Percentiles rank a stretch among this genome's conserved stretches.
phyloP scores from a whole-genome alignment of 164 flowering plant genomes.

The Saururus chinensis region DNA sequence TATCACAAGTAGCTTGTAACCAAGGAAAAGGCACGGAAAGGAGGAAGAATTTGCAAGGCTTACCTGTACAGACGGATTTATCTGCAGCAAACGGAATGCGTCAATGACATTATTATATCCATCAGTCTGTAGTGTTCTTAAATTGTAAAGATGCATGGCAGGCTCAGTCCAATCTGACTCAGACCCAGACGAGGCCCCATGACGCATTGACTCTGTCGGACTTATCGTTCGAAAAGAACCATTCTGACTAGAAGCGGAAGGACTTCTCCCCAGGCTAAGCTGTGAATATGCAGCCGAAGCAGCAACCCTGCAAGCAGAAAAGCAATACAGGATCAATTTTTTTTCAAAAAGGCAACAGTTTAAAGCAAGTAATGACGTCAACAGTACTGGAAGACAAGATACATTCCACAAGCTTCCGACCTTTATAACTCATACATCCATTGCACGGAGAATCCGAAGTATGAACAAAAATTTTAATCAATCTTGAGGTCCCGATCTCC shows the following conservation, averaged over 20 bases:
- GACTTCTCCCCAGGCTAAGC: slow-evolving; percentile 13
- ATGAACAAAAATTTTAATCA: too few species aligned
- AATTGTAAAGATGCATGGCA: slow-evolving; percentile 17
- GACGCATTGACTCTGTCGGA: slow-evolving; percentile 9
- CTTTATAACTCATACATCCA: too few species aligned
- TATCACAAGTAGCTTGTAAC: too few species aligned
- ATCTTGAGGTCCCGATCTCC: too few species aligned
- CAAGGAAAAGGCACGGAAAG: background rate
- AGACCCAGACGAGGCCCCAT: slow-evolving; percentile 22
- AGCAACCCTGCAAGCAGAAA: slow-evolving; percentile 24
- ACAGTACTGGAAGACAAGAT: too few species aligned
- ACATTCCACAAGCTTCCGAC: too few species aligned
- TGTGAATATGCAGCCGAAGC: slow-evolving; percentile 13
- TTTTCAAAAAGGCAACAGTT: too few species aligned
- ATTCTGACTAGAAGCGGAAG: slow-evolving; percentile 13
- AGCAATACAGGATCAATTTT: background rate
- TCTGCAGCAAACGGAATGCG: slow-evolving; percentile 53
- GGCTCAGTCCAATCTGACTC: slow-evolving; percentile 75
- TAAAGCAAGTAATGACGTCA: background rate
- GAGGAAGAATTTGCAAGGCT: background rate
- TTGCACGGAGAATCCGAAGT: too few species aligned
- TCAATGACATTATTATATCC: slow-evolving; percentile 37
- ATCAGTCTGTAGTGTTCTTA: slow-evolving; percentile 20
- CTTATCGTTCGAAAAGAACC: slow-evolving; percentile 3
- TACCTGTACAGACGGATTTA: slow-evolving; percentile 72